Conservation (phyloP, 2,329 filamentous ascomycete genomes). For the Colletotrichum aenigma region DNA sequence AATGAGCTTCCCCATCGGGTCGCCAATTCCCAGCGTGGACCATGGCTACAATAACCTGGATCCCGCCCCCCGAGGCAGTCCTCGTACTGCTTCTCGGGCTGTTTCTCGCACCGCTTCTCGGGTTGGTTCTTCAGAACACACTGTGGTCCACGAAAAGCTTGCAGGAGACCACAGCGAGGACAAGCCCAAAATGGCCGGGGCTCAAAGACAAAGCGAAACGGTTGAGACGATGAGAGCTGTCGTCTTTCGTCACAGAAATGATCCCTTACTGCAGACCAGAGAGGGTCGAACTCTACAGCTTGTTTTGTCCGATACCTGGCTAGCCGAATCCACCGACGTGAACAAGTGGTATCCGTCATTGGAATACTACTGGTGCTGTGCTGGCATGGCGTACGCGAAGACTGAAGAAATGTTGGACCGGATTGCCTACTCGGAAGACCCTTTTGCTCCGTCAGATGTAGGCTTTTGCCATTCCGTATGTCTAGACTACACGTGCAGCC, state of each 20-base stretch:
- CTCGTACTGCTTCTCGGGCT: not conserved
- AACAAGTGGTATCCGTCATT: not conserved
- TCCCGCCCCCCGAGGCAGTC: not conserved
- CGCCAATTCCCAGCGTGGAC: not conserved
- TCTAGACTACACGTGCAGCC: not conserved
- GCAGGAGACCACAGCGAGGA: not conserved
- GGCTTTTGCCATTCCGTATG: not conserved
- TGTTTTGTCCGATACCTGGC: not conserved
- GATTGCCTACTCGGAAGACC: conserved; percentile 6
- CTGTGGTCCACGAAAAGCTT: not conserved
- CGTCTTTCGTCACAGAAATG: not conserved
- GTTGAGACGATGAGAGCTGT: not conserved
- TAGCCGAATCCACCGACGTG: not conserved
- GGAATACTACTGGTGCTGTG: not conserved
- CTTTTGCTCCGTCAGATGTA: not conserved
- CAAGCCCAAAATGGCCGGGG: not conserved
- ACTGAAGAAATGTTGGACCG: conserved; percentile 9
- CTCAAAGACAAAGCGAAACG: not conserved
- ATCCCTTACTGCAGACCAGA: not conserved
- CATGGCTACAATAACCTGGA: not conserved
- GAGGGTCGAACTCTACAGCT: not conserved
- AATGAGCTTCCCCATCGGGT: not conserved
- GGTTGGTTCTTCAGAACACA: not conserved
- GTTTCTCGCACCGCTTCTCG: not conserved
- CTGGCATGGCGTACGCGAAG: not conserved